These are phyloP conservation scores for Nepenthes mirabilis DNA, from an alignment of 148 eudicot species.

Conservation along the genomic window DNA sequence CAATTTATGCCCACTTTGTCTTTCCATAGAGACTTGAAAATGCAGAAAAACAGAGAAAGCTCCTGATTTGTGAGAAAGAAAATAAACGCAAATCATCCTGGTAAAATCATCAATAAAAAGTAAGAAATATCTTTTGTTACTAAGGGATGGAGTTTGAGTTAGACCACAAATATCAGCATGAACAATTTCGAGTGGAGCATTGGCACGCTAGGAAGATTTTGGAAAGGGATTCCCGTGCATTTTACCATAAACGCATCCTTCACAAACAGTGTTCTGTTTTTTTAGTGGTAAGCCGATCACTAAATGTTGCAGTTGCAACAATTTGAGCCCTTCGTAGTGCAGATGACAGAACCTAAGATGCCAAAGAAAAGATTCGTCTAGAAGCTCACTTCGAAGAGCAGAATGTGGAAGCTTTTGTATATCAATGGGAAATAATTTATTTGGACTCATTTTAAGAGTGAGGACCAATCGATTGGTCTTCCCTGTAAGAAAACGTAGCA, in stretches of 20 bases:
- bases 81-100: too few relatives aligned
- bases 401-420: too few relatives aligned
- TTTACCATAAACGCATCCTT: slow-evolving; percentile 1
- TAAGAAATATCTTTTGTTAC: too few relatives aligned
- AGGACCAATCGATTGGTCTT: neutral
- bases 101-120: too few relatives aligned
- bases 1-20: slow-evolving; percentile 4
- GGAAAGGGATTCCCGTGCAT: slow-evolving; percentile 5
- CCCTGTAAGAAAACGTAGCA: too few relatives aligned
- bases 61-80: too few relatives aligned
- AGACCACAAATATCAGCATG: slow-evolving; percentile 3
- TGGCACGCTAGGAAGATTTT: slow-evolving; percentile 1
- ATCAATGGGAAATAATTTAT: too few relatives aligned
- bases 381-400: too few relatives aligned
- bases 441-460: neutral
- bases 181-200: neutral
- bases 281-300: neutral
- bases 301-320: slow-evolving; percentile 5
- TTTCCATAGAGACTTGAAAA: slow-evolving; percentile 10
- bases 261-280: neutral
- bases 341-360: slow-evolving; percentile 18
- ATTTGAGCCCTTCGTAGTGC: neutral
- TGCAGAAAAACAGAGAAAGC: neutral
- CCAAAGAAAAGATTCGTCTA: slow-evolving; percentile 3
- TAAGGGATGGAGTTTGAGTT: too few relatives aligned